Base-by-base conservation (phyloP, 208 protist genomes). In the Crithidia thermophila region DNA sequence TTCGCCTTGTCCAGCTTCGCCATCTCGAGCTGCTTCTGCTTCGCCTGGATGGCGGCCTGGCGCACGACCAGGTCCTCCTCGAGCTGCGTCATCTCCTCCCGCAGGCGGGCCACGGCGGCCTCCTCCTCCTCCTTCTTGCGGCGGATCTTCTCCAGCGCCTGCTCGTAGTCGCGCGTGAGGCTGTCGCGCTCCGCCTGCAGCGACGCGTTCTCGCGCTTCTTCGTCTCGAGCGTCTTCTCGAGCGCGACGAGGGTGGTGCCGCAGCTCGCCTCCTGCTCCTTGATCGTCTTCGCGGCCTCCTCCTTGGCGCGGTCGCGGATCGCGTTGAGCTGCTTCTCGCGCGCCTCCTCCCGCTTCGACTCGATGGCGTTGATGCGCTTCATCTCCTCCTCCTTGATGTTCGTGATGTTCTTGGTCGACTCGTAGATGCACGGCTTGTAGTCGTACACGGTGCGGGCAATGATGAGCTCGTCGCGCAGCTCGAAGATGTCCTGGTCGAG, bases 401-500 rank as follows among this genome's bases (percentile, higher is more conserved):
- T 95, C 10, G 85, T 53, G 20, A 97, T 78, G 16, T 68, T 76
- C 73, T 95, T 96, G 25, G 84, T 23, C 20, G 85, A 72, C 28
- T 96, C 91, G 72, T 81, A 96, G 57, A 96, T 94, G 71, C 82
- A 91, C 13, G 90, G 93, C 70, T 88, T 90, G 84, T 96, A 96
- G 40, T 95, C 93, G 79, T 97, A 94, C 43, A 95, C 93, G 0
- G 76, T 87, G 31, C 81, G 79, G 34, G 88, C 93, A 66, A 95
- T 82, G 25, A 86, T 52, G 27, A 95, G 69, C 73, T 97, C 93
- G 65, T 97, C 93, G 39, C 85, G 81, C 39, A 96, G 79, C 70
- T 97, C 89, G 49, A 79, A 68, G 23, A 95, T 77, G 76, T 97
- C 93, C 57, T 96, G 89, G 67, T 96, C 89, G 11, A 96, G 78